These are phyloP conservation scores for Ascosphaera apis DNA, from an alignment of 2,329 filamentous ascomycete species.

Conservation along the genomic window DNA sequence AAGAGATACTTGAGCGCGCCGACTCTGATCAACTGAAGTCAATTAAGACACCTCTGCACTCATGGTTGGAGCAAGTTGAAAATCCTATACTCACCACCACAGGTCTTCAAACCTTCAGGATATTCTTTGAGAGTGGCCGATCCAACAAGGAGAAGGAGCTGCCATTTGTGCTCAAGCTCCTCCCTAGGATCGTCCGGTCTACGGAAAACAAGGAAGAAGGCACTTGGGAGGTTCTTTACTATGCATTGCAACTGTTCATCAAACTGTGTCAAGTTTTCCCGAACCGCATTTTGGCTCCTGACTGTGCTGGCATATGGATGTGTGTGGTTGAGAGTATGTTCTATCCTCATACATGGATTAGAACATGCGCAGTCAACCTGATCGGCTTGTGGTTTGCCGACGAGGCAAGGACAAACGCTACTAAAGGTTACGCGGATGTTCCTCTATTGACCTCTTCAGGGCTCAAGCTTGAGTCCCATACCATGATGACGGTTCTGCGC, in stretches of 20 bases:
- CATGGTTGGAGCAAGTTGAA: slow-evolving; percentile 54
- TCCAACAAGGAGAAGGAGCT: slow-evolving; percentile 43
- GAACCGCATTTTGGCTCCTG: slow-evolving; percentile 34
- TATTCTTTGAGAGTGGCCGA: slow-evolving; percentile 54
- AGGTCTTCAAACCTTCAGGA: slow-evolving; percentile 56
- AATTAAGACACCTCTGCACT: slow-evolving; percentile 46
- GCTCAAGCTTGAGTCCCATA: slow-evolving; percentile 39
- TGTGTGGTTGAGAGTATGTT: slow-evolving; percentile 44
- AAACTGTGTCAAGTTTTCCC: slow-evolving; percentile 47
- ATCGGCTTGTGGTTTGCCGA: slow-evolving; percentile 59
- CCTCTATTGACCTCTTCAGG: slow-evolving; percentile 49
- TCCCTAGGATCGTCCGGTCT: slow-evolving; percentile 30
- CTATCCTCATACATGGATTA: slow-evolving; percentile 50
- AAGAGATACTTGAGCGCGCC: slow-evolving; percentile 56
- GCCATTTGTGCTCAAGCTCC: slow-evolving; percentile 30
- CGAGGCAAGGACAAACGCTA: slow-evolving; percentile 41
- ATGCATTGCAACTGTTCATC: slow-evolving; percentile 44
- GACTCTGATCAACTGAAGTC: slow-evolving; percentile 47
- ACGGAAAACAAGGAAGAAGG: slow-evolving; percentile 28
- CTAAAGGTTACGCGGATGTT: slow-evolving; percentile 28
- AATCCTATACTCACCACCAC: slow-evolving; percentile 49
- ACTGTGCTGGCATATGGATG: slow-evolving; percentile 45
- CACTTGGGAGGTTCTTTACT: slow-evolving; percentile 48
- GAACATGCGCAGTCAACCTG: slow-evolving; percentile 51
- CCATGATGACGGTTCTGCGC: slow-evolving; percentile 37